Conservation (phyloP, 2,329 filamentous ascomycete species). For the Diaporthe destruens region DNA sequence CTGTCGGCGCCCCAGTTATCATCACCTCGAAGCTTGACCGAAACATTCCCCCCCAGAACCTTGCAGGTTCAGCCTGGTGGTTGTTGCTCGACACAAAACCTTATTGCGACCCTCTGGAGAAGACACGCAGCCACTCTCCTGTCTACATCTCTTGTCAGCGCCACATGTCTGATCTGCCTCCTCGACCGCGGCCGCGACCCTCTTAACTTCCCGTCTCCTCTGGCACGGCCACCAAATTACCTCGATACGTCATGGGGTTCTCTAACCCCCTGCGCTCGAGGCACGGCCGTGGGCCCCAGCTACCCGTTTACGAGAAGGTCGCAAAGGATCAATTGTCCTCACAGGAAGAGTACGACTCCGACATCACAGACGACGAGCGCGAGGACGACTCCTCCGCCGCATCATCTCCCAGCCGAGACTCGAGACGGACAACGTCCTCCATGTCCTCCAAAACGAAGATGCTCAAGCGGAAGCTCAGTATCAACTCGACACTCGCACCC, state of each 20-base stretch:
- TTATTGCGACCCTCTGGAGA: conserved; percentile 20
- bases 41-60: conserved; percentile 13
- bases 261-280: conserved; percentile 61
- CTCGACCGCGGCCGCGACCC: conserved; percentile 1
- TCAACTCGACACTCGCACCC: conserved; percentile 38
- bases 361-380: conserved; percentile 54
- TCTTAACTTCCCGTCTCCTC: conserved; percentile 28
- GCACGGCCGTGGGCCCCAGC: conserved; percentile 53
- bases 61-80: conserved; percentile 18
- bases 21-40: conserved; percentile 20
- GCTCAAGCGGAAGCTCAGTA: conserved; percentile 46
- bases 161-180: conserved; percentile 27
- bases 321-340: conserved; percentile 64
- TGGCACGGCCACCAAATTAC: conserved; percentile 17
- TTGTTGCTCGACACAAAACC: conserved; percentile 16
- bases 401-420: conserved; percentile 63
- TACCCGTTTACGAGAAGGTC: conserved; percentile 66
- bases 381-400: conserved; percentile 53
- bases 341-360: conserved; percentile 63
- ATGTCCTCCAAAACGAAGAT: conserved; percentile 59
- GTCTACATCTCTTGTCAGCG: conserved; percentile 23
- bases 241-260: conserved; percentile 39
- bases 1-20: conserved; percentile 8
- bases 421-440: conserved; percentile 65
- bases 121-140: conserved; percentile 1